Evolutionary conservation across 352 stramenopile genomes (phyloP).

Genomic region (Phytophthora rubi): DNA sequence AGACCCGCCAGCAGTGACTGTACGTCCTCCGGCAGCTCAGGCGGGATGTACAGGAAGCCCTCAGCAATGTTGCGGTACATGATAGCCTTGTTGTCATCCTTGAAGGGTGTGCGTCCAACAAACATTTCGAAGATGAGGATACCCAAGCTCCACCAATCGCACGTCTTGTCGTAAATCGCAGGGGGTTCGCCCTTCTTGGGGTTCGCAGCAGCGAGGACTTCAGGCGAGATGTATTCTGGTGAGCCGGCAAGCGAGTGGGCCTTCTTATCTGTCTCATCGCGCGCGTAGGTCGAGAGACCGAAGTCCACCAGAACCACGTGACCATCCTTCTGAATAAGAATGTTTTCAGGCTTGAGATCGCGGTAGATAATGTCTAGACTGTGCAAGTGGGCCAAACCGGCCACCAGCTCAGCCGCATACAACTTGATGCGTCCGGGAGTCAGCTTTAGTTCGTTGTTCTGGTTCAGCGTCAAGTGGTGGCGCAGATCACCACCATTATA

Average conservation of each 20-base stretch:
- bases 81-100: constrained; percentile 90
- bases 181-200: constrained; percentile 42
- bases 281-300: constrained; percentile 86
- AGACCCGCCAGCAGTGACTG: constrained; percentile 81
- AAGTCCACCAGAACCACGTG: constrained; percentile 92
- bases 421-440: constrained; percentile 80
- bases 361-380: constrained; percentile 90
- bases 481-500: constrained; percentile 97
- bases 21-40: constrained; percentile 70
- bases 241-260: constrained; percentile 79
- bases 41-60: constrained; percentile 81
- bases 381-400: constrained; percentile 87
- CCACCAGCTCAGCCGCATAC: constrained; percentile 87
- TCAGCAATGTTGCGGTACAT: constrained; percentile 94
- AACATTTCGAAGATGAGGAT: constrained; percentile 94
- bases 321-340: constrained; percentile 90
- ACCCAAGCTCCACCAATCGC: constrained; percentile 92
- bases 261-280: constrained; percentile 57
- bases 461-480: constrained; percentile 79
- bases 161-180: constrained; percentile 77
- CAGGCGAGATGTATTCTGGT: constrained; percentile 93
- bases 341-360: constrained; percentile 93
- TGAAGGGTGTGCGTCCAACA: constrained; percentile 92
- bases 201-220: constrained; percentile 83
- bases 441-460: constrained; percentile 68